Evolutionary conservation across 2,329 filamentous ascomycete genomes (phyloP).

Genomic region (Aurifilum marmelostoma): DNA sequence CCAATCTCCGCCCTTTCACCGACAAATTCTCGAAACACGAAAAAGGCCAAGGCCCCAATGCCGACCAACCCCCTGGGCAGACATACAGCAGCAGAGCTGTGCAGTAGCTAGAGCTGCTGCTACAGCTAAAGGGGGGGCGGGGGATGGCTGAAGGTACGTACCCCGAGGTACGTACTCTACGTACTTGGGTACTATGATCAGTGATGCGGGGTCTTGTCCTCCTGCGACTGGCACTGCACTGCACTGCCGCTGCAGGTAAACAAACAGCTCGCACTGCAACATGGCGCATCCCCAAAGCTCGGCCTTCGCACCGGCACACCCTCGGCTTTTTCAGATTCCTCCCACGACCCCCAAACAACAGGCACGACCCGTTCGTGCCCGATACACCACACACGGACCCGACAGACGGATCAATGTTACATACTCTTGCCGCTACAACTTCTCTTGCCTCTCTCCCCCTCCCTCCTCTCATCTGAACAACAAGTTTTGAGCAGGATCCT

Average conservation of each 20-base stretch:
- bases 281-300: not conserved
- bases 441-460: not conserved
- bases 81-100: not conserved
- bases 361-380: not conserved
- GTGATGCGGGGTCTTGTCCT: not conserved
- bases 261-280: not conserved
- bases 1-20: slow-evolving; percentile 26
- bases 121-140: too few relatives aligned
- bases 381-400: not conserved
- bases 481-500: not conserved
- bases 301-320: not conserved
- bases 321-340: not conserved
- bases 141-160: not conserved
- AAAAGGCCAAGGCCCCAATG: not conserved
- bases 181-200: not conserved
- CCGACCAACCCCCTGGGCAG: slow-evolving; percentile 3
- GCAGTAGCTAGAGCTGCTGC: not conserved
- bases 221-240: not conserved
- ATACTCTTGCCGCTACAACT: not conserved
- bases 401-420: not conserved
- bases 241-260: slow-evolving; percentile 5
- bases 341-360: not conserved
- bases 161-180: not conserved
- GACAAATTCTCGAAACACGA: slow-evolving; percentile 18
- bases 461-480: too few relatives aligned